Evolutionary conservation across 495 filamentous ascomycete genomes (phyloP).

Genomic region (Penicillium ucsense): DNA sequence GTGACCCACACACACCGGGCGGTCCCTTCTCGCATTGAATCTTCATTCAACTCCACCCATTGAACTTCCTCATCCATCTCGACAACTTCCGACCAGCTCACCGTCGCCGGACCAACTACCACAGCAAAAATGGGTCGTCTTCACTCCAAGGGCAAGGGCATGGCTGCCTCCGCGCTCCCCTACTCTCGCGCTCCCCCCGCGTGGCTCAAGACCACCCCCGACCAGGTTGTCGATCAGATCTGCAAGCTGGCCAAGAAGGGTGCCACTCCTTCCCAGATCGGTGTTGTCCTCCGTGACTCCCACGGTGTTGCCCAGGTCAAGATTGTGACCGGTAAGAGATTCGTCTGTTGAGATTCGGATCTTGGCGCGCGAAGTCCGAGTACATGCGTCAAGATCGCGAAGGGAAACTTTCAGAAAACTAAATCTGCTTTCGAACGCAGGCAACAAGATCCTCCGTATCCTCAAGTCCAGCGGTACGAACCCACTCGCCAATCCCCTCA

Average conservation of each 20-base stretch:
- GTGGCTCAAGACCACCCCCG: constrained; percentile 87
- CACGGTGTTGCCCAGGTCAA: constrained; percentile 97
- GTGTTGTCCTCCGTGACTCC: constrained; percentile 93
- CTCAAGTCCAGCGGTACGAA: constrained; percentile 86
- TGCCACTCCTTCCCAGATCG: constrained; percentile 94
- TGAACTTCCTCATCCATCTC: constrained; percentile 22
- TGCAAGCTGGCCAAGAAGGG: constrained; percentile 98
- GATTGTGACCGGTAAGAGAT: constrained; percentile 78
- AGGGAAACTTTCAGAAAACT: constrained; percentile 9
- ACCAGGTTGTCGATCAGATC: constrained; percentile 95
- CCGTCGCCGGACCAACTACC: constrained; percentile 18
- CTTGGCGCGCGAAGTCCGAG: background rate
- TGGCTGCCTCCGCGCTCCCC: constrained; percentile 85
- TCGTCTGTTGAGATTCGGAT: background rate
- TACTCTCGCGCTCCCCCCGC: constrained; percentile 87
- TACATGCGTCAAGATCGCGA: background rate
- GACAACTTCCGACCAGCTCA: constrained; percentile 28
- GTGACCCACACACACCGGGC: constrained; percentile 17
- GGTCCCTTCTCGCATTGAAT: constrained; percentile 1
- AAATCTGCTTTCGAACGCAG: constrained; percentile 33
- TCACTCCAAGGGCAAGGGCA: constrained; percentile 99
- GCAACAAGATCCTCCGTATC: constrained; percentile 99
- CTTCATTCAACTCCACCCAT: constrained; percentile 4
- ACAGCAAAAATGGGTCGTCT: constrained; percentile 78
- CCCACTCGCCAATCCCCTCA: constrained; percentile 12